phyloP scores from a whole-genome alignment of 2,329 filamentous ascomycete genomes.

The Cercospora canescens region DNA sequence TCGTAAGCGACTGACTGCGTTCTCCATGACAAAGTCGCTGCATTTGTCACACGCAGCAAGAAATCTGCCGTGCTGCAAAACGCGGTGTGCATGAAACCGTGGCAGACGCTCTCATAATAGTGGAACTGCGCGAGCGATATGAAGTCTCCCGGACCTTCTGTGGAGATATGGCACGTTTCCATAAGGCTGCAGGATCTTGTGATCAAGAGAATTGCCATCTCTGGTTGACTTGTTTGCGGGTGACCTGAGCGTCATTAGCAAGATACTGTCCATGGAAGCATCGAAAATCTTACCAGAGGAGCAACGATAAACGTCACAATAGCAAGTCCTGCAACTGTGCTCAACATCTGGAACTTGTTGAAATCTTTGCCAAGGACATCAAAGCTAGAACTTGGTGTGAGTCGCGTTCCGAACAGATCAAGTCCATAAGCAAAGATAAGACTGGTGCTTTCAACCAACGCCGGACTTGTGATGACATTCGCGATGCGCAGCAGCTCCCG shows the following conservation, averaged over 20 bases:
- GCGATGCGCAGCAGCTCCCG: slow-evolving; percentile 77
- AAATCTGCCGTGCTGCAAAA: background rate
- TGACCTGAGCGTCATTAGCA: slow-evolving; percentile 42
- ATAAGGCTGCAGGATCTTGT: too few relatives aligned
- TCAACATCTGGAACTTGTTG: slow-evolving; percentile 81
- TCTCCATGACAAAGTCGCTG: background rate
- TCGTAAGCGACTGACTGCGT: background rate
- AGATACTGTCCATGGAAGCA: background rate
- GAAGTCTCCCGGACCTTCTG: background rate
- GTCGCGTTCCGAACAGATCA: slow-evolving; percentile 83
- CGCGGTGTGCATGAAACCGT: background rate
- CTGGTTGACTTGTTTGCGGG: slow-evolving; percentile 67
- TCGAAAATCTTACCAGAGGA: slow-evolving; percentile 69
- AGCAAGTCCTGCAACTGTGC: slow-evolving; percentile 78
- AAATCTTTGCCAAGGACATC: slow-evolving; percentile 93
- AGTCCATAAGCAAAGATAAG: slow-evolving; percentile 84
- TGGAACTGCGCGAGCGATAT: background rate
- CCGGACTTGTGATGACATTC: slow-evolving; percentile 72
- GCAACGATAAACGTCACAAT: slow-evolving; percentile 75
- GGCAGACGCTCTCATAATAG: background rate
- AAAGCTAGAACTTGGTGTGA: slow-evolving; percentile 86
- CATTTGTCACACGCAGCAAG: background rate
- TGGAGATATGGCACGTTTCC: background rate
- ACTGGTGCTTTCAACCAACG: slow-evolving; percentile 87
- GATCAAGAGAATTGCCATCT: slow-evolving; percentile 54